phyloP scores from a whole-genome alignment of 2,329 filamentous ascomycete species.

The Cercospora sesami region DNA sequence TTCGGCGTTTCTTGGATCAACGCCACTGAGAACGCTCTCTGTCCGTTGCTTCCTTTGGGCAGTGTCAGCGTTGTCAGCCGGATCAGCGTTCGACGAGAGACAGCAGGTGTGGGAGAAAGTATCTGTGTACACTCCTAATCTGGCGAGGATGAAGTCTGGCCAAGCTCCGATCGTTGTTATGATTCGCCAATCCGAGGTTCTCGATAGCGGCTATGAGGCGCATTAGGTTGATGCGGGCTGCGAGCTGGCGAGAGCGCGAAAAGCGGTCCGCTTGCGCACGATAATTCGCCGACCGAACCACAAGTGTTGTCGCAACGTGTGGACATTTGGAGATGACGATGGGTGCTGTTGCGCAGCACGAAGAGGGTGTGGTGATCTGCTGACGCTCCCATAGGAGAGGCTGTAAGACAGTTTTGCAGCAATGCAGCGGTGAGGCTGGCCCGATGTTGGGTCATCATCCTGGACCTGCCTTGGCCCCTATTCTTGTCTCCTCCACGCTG shows the following conservation, averaged over 20 bases:
- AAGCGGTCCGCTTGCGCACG: background rate
- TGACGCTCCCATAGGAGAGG: background rate
- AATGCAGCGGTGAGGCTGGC: conserved; percentile 1
- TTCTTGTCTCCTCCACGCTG: background rate
- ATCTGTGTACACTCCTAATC: background rate
- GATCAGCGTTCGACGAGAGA: background rate
- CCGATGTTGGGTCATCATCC: background rate
- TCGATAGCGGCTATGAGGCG: conserved; percentile 8
- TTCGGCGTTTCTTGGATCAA: background rate
- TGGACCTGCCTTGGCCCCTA: background rate
- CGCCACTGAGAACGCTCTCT: background rate
- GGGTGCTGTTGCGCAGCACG: background rate
- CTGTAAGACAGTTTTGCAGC: background rate
- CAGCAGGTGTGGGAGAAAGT: background rate
- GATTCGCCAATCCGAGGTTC: conserved; percentile 1
- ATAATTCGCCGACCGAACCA: conserved; percentile 10
- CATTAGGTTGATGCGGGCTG: conserved; percentile 1
- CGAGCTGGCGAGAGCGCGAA: conserved; percentile 3
- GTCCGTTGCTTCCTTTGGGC: background rate
- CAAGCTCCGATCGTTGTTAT: background rate
- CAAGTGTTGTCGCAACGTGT: background rate
- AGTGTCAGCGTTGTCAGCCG: background rate
- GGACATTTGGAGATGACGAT: background rate
- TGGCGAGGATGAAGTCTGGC: background rate
- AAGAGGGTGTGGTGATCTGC: conserved; percentile 11